Evolutionary conservation across 345 rosid species (phyloP), one percentile per base, ranked within the genome.

Genomic region (Excoecaria cochinchinensis): DNA sequence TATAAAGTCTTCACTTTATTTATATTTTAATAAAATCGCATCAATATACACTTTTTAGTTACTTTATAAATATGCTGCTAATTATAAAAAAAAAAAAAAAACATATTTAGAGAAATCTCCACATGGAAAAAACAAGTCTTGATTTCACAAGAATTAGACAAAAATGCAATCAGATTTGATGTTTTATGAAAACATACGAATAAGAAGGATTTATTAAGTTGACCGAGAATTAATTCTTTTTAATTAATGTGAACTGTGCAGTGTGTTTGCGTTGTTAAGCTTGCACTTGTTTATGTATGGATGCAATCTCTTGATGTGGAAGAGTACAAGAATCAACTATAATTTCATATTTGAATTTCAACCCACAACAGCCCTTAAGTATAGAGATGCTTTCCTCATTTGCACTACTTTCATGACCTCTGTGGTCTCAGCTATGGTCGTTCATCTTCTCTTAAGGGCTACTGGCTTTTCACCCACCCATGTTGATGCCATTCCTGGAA

Each of bases 271-370:
- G 3, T 80, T 95, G 86, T 75, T 93, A 81, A 89, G 98, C 87
- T 78, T 95, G 81, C 99, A 95, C 85, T 82, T 95, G 90, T 95
- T 95, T 71, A 83, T 87, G 92, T 91, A 95, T 52, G 99, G 99
- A 5, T 95, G 99, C 86, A 91, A 95, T 78, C 73, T 95, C 17
- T 86, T 89, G 84, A 76, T 85, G 95, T 95, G 99, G 99, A 90
- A 84, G 86, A 83, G 55, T 6, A 88, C 90, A 13, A 85, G 99
- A 77, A 89, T 95, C 82, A 95, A 95, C 88, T 86, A 82, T 86
- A 87, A 80, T 70, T 95, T 95, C 83, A 95, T 95, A 13, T 95
- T 91, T 66, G 98, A 93, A 69, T 90, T 95, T 66, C 78, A 86
- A 59, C 90, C 96, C 42, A 88, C 39, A 73, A 93, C 96, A 14